A percentile compares a stretch with the other conserved stretches of the same genome.
Evolutionary conservation across 1,284 basidiomycete species (phyloP).

Genomic region (Trametes polyzona): DNA sequence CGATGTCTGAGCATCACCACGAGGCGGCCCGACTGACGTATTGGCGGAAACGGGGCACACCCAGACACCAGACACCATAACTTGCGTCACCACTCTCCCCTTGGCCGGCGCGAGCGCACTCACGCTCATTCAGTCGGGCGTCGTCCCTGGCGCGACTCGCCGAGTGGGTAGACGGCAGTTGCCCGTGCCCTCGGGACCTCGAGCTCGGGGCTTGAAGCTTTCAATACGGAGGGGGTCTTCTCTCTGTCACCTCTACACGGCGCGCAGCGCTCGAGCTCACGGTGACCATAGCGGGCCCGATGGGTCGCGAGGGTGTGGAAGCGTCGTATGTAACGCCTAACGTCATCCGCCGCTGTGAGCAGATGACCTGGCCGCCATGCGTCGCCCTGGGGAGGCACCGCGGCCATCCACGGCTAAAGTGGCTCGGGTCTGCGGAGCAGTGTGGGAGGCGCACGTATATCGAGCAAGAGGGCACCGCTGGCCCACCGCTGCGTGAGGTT

Average conservation of each 20-base stretch:
- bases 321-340: too few relatives aligned
- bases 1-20: background rate
- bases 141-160: background rate
- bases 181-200: background rate
- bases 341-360: conserved; percentile 16
- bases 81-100: background rate
- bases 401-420: conserved; percentile 7
- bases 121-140: background rate
- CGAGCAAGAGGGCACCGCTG: conserved; percentile 9
- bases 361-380: conserved; percentile 16
- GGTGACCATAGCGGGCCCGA: conserved; percentile 11
- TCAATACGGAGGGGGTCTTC: too few relatives aligned
- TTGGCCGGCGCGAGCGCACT: background rate
- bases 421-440: conserved; percentile 6
- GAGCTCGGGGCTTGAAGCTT: background rate
- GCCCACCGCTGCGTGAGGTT: background rate
- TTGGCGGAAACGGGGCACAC: background rate
- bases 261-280: background rate
- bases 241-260: background rate
- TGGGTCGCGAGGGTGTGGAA: background rate
- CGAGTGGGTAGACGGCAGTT: background rate
- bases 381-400: background rate
- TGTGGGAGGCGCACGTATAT: conserved; percentile 13
- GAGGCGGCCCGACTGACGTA: background rate
- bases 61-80: background rate